Conservation (phyloP, 73 alveolate species). For the Paramecium primaurelia region DNA sequence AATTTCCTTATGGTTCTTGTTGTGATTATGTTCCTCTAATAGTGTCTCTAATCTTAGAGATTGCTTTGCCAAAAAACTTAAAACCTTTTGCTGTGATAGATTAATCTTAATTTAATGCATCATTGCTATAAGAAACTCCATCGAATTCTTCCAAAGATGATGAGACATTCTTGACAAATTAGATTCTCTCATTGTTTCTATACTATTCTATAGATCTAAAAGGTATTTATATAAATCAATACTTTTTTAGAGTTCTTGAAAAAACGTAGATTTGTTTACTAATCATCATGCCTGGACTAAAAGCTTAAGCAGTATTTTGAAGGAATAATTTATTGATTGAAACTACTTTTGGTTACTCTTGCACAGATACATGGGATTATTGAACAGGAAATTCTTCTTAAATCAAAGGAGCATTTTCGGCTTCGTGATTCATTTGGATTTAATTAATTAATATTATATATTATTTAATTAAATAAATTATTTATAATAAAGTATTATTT, state of each 20-base stretch:
- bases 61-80: neutral
- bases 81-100: neutral
- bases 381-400: neutral
- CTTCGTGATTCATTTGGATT: constrained; percentile 24
- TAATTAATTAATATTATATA: neutral
- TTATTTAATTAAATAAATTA: neutral
- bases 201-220: neutral
- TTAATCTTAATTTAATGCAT: neutral
- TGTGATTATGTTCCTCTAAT: neutral
- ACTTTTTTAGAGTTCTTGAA: neutral
- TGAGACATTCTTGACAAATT: neutral
- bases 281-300: neutral
- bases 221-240: neutral
- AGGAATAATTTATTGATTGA: neutral
- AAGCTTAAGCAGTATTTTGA: neutral
- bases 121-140: constrained; percentile 32
- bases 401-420: neutral
- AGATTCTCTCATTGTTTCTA: neutral
- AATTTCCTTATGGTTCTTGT: neutral
- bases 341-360: neutral
- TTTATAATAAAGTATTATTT: too few species aligned
- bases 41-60: neutral
- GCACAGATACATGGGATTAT: neutral
- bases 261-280: neutral
- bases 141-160: neutral